Conservation (phyloP, 2,329 filamentous ascomycete genomes). For the Colletotrichum melonis region DNA sequence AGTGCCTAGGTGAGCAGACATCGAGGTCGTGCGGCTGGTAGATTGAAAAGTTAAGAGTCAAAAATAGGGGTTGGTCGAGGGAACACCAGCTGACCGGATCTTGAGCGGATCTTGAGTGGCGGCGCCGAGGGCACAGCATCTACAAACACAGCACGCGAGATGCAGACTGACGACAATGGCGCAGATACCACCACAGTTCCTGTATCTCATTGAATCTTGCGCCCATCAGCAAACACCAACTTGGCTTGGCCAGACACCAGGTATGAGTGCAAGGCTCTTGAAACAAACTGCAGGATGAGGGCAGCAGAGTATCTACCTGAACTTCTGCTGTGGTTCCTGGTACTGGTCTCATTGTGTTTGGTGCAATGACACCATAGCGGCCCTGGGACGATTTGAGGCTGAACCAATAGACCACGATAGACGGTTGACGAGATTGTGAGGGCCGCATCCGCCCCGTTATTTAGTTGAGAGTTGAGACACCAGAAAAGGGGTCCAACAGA, state of each 20-base stretch:
- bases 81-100: neutral
- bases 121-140: neutral
- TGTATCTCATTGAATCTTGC: neutral
- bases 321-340: neutral
- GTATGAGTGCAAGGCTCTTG: neutral
- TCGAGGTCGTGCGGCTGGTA: neutral
- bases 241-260: neutral
- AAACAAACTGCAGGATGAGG: neutral
- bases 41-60: neutral
- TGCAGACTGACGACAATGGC: neutral
- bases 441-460: neutral
- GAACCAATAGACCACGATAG: neutral
- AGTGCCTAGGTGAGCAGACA: neutral
- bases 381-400: conserved; percentile 14
- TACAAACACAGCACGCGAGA: neutral
- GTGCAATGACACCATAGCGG: neutral
- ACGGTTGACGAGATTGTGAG: neutral
- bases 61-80: neutral
- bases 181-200: neutral
- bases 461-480: conserved; percentile 14
- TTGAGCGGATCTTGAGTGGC: neutral
- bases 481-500: conserved; percentile 8
- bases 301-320: neutral
- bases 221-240: neutral
- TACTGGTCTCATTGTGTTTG: neutral